Percentiles rank a stretch among this genome's conserved stretches.
These are phyloP conservation scores for Alternaria viburni DNA, from an alignment of 2,329 filamentous ascomycete genomes.

Conservation along the genomic window DNA sequence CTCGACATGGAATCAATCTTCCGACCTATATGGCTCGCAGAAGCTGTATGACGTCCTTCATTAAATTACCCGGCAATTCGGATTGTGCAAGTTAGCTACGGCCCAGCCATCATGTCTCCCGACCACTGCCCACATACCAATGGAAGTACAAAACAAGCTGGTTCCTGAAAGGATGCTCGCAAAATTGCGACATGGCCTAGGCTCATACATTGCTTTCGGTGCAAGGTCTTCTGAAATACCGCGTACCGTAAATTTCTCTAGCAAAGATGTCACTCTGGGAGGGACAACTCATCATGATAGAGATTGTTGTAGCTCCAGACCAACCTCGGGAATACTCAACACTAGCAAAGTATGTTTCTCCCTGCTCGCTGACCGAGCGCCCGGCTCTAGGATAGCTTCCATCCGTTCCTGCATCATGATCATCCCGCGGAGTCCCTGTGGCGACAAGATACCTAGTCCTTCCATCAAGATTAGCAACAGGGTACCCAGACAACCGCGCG, in stretches of 20 bases:
- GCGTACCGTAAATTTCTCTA: background rate
- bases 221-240: background rate
- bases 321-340: too few species aligned
- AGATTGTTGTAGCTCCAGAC: too few species aligned
- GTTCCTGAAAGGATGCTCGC: background rate
- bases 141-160: background rate
- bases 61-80: background rate
- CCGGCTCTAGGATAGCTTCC: background rate
- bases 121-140: background rate
- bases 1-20: background rate
- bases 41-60: background rate
- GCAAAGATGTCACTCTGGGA: background rate
- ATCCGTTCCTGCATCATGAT: background rate
- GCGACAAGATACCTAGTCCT: background rate
- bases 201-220: background rate
- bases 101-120: background rate
- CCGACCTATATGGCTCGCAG: background rate
- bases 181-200: background rate
- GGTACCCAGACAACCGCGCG: background rate
- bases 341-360: fast-evolving
- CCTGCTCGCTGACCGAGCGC: background rate
- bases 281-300: too few species aligned
- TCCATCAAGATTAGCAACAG: background rate
- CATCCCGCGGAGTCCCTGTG: background rate
- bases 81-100: background rate